phyloP scores from a whole-genome alignment of 2,329 filamentous ascomycete genomes.

The Pseudogymnoascus sp. region DNA sequence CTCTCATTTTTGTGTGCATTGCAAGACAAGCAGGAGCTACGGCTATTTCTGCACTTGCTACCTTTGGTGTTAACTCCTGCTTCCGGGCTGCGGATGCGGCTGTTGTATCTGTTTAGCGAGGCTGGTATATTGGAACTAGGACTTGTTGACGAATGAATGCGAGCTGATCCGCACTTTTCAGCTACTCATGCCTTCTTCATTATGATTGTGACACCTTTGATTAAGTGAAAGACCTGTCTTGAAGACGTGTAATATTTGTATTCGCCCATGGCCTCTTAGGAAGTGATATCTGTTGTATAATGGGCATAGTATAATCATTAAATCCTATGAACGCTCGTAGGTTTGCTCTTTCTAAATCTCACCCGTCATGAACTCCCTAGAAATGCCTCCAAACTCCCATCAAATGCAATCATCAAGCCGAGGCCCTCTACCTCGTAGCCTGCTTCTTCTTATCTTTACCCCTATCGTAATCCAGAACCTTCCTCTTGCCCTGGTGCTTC shows the following conservation, averaged over 20 bases:
- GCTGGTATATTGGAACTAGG: conserved; percentile 8
- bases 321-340: not conserved
- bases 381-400: conserved; percentile 2
- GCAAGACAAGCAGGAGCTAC: conserved; percentile 6
- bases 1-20: conserved; percentile 8
- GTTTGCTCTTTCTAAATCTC: not conserved
- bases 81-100: not conserved
- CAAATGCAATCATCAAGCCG: not conserved
- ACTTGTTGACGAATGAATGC: conserved; percentile 6
- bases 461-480: conserved; percentile 32
- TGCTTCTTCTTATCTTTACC: conserved; percentile 7
- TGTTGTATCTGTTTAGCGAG: conserved; percentile 9
- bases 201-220: not conserved
- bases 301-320: not conserved
- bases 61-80: conserved; percentile 4
- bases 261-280: not conserved
- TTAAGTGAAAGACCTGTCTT: not conserved
- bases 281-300: not conserved
- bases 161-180: conserved; percentile 6
- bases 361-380: not conserved
- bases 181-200: not conserved
- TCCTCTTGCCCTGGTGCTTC: conserved; percentile 45
- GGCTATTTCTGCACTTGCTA: conserved; percentile 8
- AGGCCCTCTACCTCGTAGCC: not conserved
- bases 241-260: not conserved